Evolutionary conservation across 768 basidiomycete genomes (phyloP), one percentile per base, ranked within the genome.

Genomic region (Pholiota molesta): DNA sequence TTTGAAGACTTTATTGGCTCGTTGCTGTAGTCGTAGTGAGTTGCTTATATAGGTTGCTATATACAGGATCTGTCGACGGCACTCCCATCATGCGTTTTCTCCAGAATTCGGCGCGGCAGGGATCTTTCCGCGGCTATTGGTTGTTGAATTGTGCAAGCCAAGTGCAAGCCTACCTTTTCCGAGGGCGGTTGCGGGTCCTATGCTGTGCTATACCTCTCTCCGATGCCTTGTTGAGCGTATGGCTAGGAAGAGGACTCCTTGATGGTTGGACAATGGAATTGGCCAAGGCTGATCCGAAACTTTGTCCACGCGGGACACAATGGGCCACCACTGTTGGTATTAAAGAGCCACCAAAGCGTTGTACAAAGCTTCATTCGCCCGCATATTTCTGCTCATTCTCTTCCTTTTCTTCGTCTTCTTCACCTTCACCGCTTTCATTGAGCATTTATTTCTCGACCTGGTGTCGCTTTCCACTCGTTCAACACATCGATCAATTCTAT

Each of bases 401-500:
- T 35, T 60, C 23, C 11, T 42, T 26, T 54, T 52, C 39, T 56
- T 59, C 19, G 39, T 63, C 42, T 23, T 16, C 39, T 13, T 59
- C n/a, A 57, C 16, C 51, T 53, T 28, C 31, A 28, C 54, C 40
- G 31, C 58, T 39, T 37, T 49, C 47, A 6, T 49, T 49, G 47
- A 49, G 3, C 31, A 19, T 21, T 26, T 44, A 8, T 61, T 63
- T 60, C 40, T 29, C 52, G 64, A 61, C 63, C 67, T 61, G 67
- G 67, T 64, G 65, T 68, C 67, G 58, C 28, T 56, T 28, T 37
- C 7, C 28, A 40, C 33, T 56, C 23, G 40, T 56, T 45, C 33
- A 23, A 57, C 52, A 55, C 54, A 21, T 58, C 47, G 40, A 11
- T 39, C 54, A 55, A 55, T 55, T 63, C 60, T 31, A 57, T 59